Evolutionary conservation across 805 yeast genomes (phyloP), one percentile per base, ranked within the genome.

Genomic region (Candida coleopterorum): DNA sequence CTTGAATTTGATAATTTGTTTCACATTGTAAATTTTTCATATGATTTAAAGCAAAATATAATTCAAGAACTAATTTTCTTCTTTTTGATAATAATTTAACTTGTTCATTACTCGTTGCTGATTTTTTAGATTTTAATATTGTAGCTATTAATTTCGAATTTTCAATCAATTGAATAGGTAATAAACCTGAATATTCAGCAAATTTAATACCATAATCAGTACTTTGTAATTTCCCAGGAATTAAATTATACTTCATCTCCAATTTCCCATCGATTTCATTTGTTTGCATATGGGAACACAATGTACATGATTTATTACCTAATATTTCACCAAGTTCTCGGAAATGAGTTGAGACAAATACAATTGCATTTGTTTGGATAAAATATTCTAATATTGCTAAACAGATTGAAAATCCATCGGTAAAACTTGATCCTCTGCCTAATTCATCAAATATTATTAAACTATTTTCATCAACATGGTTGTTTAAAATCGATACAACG

Each of bases 371-470:
- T 15, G 39, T 27, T n/a, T 38, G 35, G 0, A 62, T 42, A 9
- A 72, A 42, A 32, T 54, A 52, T 40, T 73, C 74, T 17, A 64
- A 49, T 2, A 67, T 61, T 6, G 75, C 71, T 18, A 66, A 53
- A 2, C 76, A 68, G 2, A 77, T 62, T 2, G 80, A 61, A 35
- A 75, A 68, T 0, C 81, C 81, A 47, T 77, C 81, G 8, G 63
- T 62, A 10, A 37, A 38, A 25, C 40, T 41, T 10, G 39, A 54
- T 22, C 79, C 79, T 29, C 81, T 55, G 1, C 81, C 81, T 20
- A 77, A 49, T 39, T 77, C 82, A 47, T 78, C 83, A 23, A 77
- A 52, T 2, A 77, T 56, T 0, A 77, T 50, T 16, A 77, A 52
- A 16, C 60, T 37, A 8, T 52, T 39, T 3, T 49, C 41, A 22